A percentile compares a stretch with the other conserved stretches of the same genome.
Conservation (phyloP, 2,329 filamentous ascomycete genomes). For the Macroventuria anomochaeta region DNA sequence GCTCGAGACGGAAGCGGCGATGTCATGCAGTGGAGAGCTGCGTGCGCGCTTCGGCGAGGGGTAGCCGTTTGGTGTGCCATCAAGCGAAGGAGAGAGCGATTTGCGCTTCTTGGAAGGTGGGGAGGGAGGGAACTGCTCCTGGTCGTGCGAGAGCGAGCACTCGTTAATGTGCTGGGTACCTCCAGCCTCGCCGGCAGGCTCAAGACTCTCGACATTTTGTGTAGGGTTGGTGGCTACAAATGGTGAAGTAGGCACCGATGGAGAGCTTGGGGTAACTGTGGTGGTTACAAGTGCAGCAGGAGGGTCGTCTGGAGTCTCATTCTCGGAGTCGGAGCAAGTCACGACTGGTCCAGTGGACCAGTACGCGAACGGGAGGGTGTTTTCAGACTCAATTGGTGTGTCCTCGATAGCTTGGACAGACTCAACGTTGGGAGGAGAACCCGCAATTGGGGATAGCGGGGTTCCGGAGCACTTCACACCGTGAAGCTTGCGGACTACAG, state of each 20-base stretch:
- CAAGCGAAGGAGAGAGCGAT: neutral
- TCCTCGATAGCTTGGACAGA: neutral
- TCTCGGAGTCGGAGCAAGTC: neutral
- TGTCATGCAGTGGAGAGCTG: neutral
- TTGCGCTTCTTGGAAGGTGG: slow-evolving; percentile 4
- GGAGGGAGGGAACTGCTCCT: neutral
- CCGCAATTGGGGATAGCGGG: neutral
- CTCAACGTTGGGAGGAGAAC: neutral
- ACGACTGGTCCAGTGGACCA: neutral
- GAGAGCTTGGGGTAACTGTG: neutral
- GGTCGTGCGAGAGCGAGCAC: neutral
- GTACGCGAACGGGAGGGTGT: neutral
- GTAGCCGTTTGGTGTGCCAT: neutral
- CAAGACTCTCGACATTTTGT: neutral
- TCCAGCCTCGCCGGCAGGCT: neutral
- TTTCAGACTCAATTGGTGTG: no score
- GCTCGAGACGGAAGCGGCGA: neutral
- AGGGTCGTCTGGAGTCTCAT: neutral
- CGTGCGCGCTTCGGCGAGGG: neutral
- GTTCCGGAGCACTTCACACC: neutral
- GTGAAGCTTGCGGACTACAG: neutral
- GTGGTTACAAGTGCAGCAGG: neutral
- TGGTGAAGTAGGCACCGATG: neutral
- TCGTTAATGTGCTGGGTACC: neutral
- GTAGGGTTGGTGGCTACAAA: neutral